Conservation (phyloP, 306 rosid species). For the Sesbania bispinosa region DNA sequence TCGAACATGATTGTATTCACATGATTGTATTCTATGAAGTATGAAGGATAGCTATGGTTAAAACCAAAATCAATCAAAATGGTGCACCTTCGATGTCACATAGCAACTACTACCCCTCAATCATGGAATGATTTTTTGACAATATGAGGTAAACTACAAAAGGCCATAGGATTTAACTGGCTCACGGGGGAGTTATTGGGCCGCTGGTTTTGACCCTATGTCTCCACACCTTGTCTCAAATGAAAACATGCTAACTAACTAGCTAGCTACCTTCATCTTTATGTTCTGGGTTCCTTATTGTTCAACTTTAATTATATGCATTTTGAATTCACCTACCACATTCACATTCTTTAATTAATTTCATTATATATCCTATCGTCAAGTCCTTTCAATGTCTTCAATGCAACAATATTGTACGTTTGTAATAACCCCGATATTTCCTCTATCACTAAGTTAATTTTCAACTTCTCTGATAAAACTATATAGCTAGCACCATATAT, state of each 20-base stretch:
- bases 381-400: conserved; percentile 43
- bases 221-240: conserved; percentile 26
- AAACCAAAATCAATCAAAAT: too few relatives aligned
- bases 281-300: background rate
- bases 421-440: background rate
- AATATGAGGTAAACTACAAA: too few relatives aligned
- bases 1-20: too few relatives aligned
- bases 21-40: too few relatives aligned
- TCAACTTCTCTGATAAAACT: too few relatives aligned
- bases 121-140: conserved; percentile 28
- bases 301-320: conserved; percentile 35
- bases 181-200: conserved; percentile 21
- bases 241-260: background rate
- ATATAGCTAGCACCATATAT: conserved; percentile 22
- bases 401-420: too few relatives aligned
- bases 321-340: conserved; percentile 35
- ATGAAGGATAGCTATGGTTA: too few relatives aligned
- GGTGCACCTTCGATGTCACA: too few relatives aligned
- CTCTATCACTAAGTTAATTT: conserved; percentile 19
- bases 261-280: too few relatives aligned
- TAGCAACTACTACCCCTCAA: conserved; percentile 29
- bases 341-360: conserved; percentile 32
- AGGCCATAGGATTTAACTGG: background rate
- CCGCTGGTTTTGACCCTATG: conserved; percentile 30
- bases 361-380: too few relatives aligned